A percentile compares a stretch with the other conserved stretches of the same genome.
Conservation (phyloP, 2,329 filamentous ascomycete genomes). For the Drechslerella stenobrocha region DNA sequence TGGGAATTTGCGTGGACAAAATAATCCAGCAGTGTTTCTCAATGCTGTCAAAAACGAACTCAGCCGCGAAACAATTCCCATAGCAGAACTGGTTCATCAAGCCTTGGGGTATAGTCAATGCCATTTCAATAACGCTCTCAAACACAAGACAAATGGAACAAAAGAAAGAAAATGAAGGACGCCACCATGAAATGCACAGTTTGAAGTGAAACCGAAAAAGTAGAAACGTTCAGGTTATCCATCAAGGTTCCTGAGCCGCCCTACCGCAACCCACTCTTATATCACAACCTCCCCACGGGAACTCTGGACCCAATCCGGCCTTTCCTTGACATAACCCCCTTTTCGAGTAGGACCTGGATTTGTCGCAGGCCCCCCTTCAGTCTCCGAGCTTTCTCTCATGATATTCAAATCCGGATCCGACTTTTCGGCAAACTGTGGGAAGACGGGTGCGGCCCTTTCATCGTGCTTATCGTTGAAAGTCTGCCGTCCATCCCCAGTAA, state of each 20-base stretch:
- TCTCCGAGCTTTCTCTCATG: conserved; percentile 15
- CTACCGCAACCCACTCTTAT: background rate
- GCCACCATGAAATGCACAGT: conserved; percentile 28
- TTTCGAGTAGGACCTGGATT: conserved; percentile 27
- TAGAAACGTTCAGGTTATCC: conserved; percentile 20
- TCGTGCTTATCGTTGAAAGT: conserved; percentile 14
- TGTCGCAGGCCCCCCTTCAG: conserved; percentile 12
- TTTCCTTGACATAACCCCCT: conserved; percentile 18
- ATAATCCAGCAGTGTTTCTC: background rate
- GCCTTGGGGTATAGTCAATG: conserved; percentile 17
- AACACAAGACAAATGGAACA: conserved; percentile 16
- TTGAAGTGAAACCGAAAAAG: conserved; percentile 13
- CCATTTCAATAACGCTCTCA: conserved; percentile 16
- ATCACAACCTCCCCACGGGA: conserved; percentile 24
- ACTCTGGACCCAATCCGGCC: conserved; percentile 16
- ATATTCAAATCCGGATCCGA: conserved; percentile 25
- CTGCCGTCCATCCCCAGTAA: conserved; percentile 27
- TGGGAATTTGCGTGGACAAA: background rate
- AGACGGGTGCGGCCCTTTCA: conserved; percentile 28
- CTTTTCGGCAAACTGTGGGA: conserved; percentile 42
- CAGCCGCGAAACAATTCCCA: conserved; percentile 24
- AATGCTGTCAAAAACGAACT: conserved; percentile 4
- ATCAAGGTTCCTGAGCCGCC: conserved; percentile 27
- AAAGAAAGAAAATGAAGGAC: conserved; percentile 15
- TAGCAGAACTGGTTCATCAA: conserved; percentile 18